These are phyloP conservation scores for Hypsizygus marmoreus DNA, from an alignment of 768 basidiomycete species.

Conservation along the genomic window DNA sequence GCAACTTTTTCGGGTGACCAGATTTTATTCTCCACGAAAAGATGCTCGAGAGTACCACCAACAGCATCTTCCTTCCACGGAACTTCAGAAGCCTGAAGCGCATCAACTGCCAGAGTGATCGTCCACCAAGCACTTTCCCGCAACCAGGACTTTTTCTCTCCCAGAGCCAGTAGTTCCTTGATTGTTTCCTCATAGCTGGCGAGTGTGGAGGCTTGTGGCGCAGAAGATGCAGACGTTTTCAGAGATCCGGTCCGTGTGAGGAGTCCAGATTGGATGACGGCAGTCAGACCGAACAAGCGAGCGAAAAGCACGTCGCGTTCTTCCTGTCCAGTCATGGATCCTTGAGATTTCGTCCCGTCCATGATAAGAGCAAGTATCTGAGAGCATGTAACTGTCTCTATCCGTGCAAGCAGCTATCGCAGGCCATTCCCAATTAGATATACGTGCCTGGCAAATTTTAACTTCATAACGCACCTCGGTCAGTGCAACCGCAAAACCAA, in stretches of 20 bases:
- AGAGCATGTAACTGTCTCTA: conserved; percentile 74
- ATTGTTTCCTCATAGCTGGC: conserved; percentile 62
- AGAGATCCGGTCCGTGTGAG: conserved; percentile 64
- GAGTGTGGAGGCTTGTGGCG: conserved; percentile 55
- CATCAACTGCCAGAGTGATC: conserved; percentile 63
- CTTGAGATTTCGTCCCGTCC: conserved; percentile 68
- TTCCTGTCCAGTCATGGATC: conserved; percentile 86
- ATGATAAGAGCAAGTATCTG: conserved; percentile 78
- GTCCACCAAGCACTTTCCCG: conserved; percentile 91
- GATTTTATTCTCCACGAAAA: conserved; percentile 54
- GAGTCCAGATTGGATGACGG: conserved; percentile 84
- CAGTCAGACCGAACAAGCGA: conserved; percentile 84
- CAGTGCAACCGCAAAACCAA: conserved; percentile 95
- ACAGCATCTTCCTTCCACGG: conserved; percentile 74
- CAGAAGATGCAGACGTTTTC: conserved; percentile 52
- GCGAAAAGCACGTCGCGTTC: conserved; percentile 93
- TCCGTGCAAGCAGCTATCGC: conserved; percentile 73
- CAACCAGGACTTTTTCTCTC: conserved; percentile 87
- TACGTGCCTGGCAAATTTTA: too few relatives aligned
- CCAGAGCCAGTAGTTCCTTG: conserved; percentile 62
- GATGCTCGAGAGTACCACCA: conserved; percentile 43
- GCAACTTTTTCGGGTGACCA: conserved; percentile 95
- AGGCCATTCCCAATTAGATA: too few relatives aligned
- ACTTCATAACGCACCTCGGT: conserved; percentile 91
- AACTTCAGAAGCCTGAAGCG: conserved; percentile 56